These are phyloP conservation scores for Poronia punctata DNA, from an alignment of 495 filamentous ascomycete genomes.

Conservation along the genomic window DNA sequence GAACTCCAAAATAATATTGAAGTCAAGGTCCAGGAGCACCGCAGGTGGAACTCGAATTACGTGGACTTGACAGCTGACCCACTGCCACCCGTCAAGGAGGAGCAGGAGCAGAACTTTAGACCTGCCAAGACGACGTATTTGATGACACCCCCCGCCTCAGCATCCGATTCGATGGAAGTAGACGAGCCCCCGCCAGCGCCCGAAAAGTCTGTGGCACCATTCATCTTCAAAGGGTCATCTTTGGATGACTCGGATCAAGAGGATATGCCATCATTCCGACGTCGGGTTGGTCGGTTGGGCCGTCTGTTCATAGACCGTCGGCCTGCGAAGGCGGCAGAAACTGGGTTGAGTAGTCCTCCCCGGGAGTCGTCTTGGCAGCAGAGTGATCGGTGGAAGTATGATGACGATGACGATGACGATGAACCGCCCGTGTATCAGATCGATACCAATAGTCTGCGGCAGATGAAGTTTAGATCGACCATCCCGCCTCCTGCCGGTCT, in stretches of 20 bases:
- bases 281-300: slow-evolving; percentile 67
- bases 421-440: slow-evolving; percentile 57
- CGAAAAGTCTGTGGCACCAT: slow-evolving; percentile 26
- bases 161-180: slow-evolving; percentile 51
- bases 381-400: slow-evolving; percentile 76
- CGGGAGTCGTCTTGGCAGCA: slow-evolving; percentile 45
- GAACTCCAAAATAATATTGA: slow-evolving; percentile 71
- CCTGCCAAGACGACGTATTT: slow-evolving; percentile 75
- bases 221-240: slow-evolving; percentile 29
- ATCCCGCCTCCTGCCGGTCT: slow-evolving; percentile 47
- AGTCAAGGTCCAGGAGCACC: slow-evolving; percentile 71
- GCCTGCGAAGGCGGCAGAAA: slow-evolving; percentile 6
- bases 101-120: slow-evolving; percentile 53
- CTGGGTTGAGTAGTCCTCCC: slow-evolving; percentile 44
- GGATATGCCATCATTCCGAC: slow-evolving; percentile 53
- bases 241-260: slow-evolving; percentile 19
- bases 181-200: slow-evolving; percentile 37
- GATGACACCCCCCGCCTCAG: slow-evolving; percentile 77
- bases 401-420: slow-evolving; percentile 66
- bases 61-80: slow-evolving; percentile 78
- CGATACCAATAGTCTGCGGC: slow-evolving; percentile 62
- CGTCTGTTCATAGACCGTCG: slow-evolving; percentile 77
- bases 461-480: slow-evolving; percentile 66
- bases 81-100: slow-evolving; percentile 63
- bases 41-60: slow-evolving; percentile 78